These are phyloP conservation scores for Hymenoscyphus scutula DNA, from an alignment of 2,329 filamentous ascomycete species.

Conservation along the genomic window DNA sequence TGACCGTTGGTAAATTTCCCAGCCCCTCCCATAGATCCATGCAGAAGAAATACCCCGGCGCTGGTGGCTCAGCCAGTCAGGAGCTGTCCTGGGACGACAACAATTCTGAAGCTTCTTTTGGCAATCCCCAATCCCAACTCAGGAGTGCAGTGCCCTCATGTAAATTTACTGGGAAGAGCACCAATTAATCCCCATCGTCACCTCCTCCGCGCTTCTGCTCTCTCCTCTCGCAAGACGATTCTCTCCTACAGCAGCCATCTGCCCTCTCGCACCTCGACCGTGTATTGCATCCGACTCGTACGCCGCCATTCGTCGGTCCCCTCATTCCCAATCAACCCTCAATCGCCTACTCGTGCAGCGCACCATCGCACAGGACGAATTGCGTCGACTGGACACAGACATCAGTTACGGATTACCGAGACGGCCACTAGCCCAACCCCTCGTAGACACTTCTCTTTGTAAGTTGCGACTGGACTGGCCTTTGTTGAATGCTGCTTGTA, in stretches of 20 bases:
- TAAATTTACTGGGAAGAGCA: not conserved
- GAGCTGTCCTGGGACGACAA: not conserved
- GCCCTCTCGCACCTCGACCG: not conserved
- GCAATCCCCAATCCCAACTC: not conserved
- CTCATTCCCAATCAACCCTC: constrained; percentile 3
- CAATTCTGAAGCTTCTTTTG: not conserved
- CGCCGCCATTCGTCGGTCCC: constrained; percentile 5
- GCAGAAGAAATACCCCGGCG: not conserved
- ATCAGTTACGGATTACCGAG: not conserved
- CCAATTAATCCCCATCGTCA: constrained; percentile 4
- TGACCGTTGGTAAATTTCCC: too few species aligned
- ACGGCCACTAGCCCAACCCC: not conserved
- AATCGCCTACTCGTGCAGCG: constrained; percentile 5
- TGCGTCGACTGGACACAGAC: constrained; percentile 1
- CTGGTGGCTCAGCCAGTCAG: not conserved
- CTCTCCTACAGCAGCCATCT: too few species aligned
- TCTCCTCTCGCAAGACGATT: not conserved
- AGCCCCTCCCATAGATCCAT: not conserved
- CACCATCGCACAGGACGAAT: constrained; percentile 3
- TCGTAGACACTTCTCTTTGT: not conserved
- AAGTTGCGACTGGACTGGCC: not conserved
- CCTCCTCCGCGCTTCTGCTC: constrained; percentile 7
- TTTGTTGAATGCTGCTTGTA: not conserved
- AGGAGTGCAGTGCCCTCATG: too few species aligned
- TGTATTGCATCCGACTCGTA: not conserved